Percentiles rank a stretch among this genome's conserved stretches.
Evolutionary conservation across 176 grass and related monocot species (phyloP).

Genomic region (Zea luxurians): DNA sequence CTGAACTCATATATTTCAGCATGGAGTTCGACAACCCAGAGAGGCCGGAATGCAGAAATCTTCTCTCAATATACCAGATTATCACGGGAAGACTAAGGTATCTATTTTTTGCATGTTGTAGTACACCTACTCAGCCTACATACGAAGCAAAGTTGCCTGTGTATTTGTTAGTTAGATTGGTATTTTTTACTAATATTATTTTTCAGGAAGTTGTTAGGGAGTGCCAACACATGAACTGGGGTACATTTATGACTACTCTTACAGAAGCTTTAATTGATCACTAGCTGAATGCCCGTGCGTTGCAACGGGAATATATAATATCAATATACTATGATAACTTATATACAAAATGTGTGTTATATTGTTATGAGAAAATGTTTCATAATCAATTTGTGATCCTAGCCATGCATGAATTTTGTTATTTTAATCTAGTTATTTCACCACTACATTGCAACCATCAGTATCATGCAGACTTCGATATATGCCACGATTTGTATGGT

Average conservation of each 20-base stretch:
- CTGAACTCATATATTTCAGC: conserved; percentile 44
- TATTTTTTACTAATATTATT: conserved; percentile 2
- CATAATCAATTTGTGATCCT: too few relatives aligned
- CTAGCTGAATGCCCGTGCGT: too few relatives aligned
- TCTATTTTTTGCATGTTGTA: background rate
- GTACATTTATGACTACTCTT: conserved; percentile 71
- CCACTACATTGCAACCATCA: too few relatives aligned
- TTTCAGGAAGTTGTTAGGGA: conserved; percentile 75
- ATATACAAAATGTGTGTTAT: too few relatives aligned
- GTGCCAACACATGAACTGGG: conserved; percentile 95
- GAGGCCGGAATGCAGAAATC: conserved; percentile 94
- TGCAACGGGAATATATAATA: too few relatives aligned
- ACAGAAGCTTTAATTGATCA: conserved; percentile 70
- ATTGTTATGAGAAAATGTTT: too few relatives aligned
- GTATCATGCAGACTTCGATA: too few relatives aligned
- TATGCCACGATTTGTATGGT: too few relatives aligned
- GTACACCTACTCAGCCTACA: background rate
- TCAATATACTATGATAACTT: too few relatives aligned
- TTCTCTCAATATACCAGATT: conserved; percentile 89
- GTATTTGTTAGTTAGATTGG: conserved; percentile 1
- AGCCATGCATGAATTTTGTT: too few relatives aligned
- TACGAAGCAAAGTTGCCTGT: conserved; percentile 2
- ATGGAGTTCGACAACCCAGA: conserved; percentile 88
- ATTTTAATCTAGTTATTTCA: too few relatives aligned
- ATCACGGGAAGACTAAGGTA: conserved; percentile 83